Evolutionary conservation across 2,329 filamentous ascomycete genomes (phyloP), one percentile per base, ranked within the genome.

Genomic region (Coniochaeta prunicola): DNA sequence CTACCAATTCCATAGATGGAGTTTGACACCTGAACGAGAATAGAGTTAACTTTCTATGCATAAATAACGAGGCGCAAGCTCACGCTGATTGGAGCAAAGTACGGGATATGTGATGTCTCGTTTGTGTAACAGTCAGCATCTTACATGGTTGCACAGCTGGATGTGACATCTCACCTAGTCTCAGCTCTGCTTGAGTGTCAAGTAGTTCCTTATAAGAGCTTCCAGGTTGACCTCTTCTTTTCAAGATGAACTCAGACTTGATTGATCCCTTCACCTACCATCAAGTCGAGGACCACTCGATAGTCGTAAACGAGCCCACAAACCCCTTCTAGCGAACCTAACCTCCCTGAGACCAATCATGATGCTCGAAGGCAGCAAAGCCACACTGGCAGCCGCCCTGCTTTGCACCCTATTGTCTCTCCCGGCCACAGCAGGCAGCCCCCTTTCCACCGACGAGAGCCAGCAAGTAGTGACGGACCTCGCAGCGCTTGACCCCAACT

Each of bases 401-500:
- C 17, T 38, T 4, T 38, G 36, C 17, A n/a, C 36, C 15, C 36
- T n/a, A n/a, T 17, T 38, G 36, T n/a, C 19, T 5, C 9, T 38
- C 10, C 36, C 36, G 2, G 36, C 19, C 9, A 17, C 17, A 38
- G 36, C 36, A n/a, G 19, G 36, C 36, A n/a, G 9, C 17, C 15
- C 17, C 19, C 15, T 10, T 15, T 36, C 6, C 33, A 12, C 33
- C 33, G 33, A 36, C 36, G 10, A 15, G 9, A n/a, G 36, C 9
- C 36, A 38, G 36, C 15, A 38, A n/a, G 17, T 58, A 30, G 12
- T 53, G 2, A 15, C 31, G 1, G 31, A 33, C 15, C 24, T 30
- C n/a, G 33, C 48, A 15, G 71, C 59, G 28, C 50, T 62, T 21
- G 30, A 59, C 58, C 59, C 61, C 2, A n/a, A 24, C 34, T 58